These are phyloP conservation scores for Setaria viridis DNA, from an alignment of 202 grass and related monocot genomes.

Conservation along the genomic window DNA sequence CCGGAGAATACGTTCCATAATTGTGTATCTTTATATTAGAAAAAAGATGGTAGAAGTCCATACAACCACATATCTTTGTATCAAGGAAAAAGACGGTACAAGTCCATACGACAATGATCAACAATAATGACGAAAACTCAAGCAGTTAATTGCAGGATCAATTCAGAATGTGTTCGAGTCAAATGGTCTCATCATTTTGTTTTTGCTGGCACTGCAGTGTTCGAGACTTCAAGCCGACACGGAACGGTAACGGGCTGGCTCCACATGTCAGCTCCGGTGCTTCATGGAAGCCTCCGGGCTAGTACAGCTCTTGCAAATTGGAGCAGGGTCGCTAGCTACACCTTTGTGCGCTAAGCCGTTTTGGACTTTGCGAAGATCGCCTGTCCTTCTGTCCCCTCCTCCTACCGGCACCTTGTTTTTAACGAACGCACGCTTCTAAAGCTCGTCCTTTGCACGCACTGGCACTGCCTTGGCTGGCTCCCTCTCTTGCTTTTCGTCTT, in stretches of 20 bases:
- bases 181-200: neutral
- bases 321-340: conserved; percentile 3
- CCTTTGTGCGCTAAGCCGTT: conserved; percentile 35
- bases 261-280: neutral
- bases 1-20: neutral
- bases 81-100: no score
- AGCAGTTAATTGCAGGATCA: neutral
- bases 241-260: neutral
- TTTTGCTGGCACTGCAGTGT: neutral
- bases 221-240: neutral
- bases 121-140: neutral
- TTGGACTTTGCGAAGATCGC: conserved; percentile 54
- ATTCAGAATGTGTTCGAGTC: neutral
- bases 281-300: conserved; percentile 3
- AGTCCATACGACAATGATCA: neutral
- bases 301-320: neutral
- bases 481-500: neutral
- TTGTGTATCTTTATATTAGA: neutral
- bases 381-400: conserved; percentile 40
- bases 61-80: no score
- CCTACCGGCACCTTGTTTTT: conserved; percentile 31
- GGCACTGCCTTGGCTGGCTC: conserved; percentile 9
- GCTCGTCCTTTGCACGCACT: conserved; percentile 50
- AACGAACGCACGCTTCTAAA: conserved; percentile 78
- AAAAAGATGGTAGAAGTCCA: neutral